Base-by-base conservation (phyloP, 2,329 filamentous ascomycete genomes). In the Hymenoscyphus scutula region DNA sequence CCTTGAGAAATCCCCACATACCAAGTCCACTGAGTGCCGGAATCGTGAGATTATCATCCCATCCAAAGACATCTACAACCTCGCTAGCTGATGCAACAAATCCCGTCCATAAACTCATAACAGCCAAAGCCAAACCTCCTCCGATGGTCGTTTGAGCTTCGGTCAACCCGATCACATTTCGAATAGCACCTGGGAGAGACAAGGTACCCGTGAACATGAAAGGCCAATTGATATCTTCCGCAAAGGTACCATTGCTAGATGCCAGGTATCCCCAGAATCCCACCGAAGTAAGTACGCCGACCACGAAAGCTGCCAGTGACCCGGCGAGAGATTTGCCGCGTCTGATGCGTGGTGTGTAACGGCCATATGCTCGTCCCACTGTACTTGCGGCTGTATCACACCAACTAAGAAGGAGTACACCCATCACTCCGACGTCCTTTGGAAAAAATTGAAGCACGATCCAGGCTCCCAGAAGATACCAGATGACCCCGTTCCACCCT, bases 41-140 rank as follows among this genome's bases (percentile, higher is more conserved):
- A 76, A 99, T 99, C 57, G 94, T 98, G 70, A 99, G 80, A 77
- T 99, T 99, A 78, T 99, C 95, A 73, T 99, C 95, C 90, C 92
- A 93, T 56, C 92, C 91, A 74, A 92, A 97, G 0, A 98, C 73
- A 77, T 99, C 92, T 54, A 97, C 82, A 17, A 94, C 89, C 77
- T 99, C 95, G 72, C 92, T 97, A 53, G 88, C 87, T 62, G 92
- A 91, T 51, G 92, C 95, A 59, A 94, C 86, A 53, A 98, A 77
- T n/a, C 95, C 95, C 6, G 93, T 93, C 79, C 90, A 91, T 45
- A 97, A 68, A 73, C 92, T 91, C 85, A 98, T 87, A 63, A 91
- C 80, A 3, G 86, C 89, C 38, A 98, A 80, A 1, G 95, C 95
- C 64, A 89, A 69, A 1, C 83, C 79, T 1, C 95, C 93, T 0